Evolutionary conservation across 2,329 filamentous ascomycete species (phyloP), one percentile per base, ranked within the genome.

Genomic region (Xylaria digitata): DNA sequence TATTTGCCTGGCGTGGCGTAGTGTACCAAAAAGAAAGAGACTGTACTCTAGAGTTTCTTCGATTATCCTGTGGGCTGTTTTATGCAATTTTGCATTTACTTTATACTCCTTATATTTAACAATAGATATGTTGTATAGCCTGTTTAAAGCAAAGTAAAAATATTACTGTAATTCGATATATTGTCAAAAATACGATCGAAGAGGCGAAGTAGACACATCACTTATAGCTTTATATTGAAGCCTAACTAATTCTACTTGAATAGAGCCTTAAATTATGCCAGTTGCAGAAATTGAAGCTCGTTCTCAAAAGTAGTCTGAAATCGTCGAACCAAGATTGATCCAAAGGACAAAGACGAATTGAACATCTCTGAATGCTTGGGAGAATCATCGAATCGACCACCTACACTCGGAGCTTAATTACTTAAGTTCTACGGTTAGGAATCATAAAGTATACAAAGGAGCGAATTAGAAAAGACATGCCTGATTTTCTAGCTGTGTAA

Each of bases 141-240:
- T 54, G 75, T 40, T 73, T 77, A 30, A 72, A 74, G 2, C 76
- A 77, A 53, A 70, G 57, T 8, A 71, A 72, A 52, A 52, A 70
- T 26, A 73, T 77, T 8, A 64, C 53, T 11, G 67, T 75, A 6
- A 72, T 72, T 43, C 67, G 75, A 17, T 76, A 76, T 52, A 71
- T 77, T n/a, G 71, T 75, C 30, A 57, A 68, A 21, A 67, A 70
- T n/a, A 72, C 75, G 2, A 70, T 77, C 34, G 76, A 77, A 70
- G 72, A 75, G 63, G 75, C 75, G 40, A 69, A 60, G 34, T 37
- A 7, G 34, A 37, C 2, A 46, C 15, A 26, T 42, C 21, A 40
- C 30, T 15, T 9, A 17, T 37, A 17, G 19, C 5, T 53, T 9
- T 5, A 30, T 15, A 19, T 5, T n/a, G 8, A 42, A 17, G 13